Evolutionary conservation across 2,329 filamentous ascomycete species (phyloP), one percentile per base, ranked within the genome.

Genomic region (Akanthomyces uredinophilus): DNA sequence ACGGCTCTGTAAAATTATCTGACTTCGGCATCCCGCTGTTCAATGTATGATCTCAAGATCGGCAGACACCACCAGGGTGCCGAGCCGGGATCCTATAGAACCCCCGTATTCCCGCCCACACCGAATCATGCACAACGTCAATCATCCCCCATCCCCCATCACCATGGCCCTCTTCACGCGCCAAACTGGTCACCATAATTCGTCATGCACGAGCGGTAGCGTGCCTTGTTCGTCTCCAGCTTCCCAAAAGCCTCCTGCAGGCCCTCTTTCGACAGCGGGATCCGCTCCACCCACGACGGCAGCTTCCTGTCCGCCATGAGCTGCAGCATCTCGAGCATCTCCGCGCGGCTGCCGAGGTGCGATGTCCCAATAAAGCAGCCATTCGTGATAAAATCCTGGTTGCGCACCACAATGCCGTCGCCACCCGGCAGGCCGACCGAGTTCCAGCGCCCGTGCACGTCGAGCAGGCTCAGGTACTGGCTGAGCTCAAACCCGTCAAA

Each of bases 401-500:
- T 87, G 76, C 85, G 87, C 67, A 95, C 81, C 60, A 81, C 77
- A 62, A 90, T 85, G 13, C 91, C 85, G 50, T 88, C 86, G 65
- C 91, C 88, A 72, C 92, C 90, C 3, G 91, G 91, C 70, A 95
- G 81, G 47, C 90, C 91, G 60, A 94, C 89, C 69, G 84, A 90
- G 73, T 94, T 85, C 85, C 90, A 95, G 71, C 83, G 84, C 63
- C 89, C 90, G 77, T 92, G 90, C 62, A 94, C 87, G 75, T 94
- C 92, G 72, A 96, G 83, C 69, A 92, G 83, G 64, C 83, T 85
- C 70, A 96, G 84, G 78, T 95, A 96, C 66, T 87, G 82, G 58
- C 77, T 75, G 37, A 91, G 78, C 70, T 91, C 84, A 76, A 91
- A 91, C 53, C 80, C 82, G 57, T 87, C 83, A 57, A 84, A 87